Conservation (phyloP, 331 rosid species). For the Prunus yedoensis region DNA sequence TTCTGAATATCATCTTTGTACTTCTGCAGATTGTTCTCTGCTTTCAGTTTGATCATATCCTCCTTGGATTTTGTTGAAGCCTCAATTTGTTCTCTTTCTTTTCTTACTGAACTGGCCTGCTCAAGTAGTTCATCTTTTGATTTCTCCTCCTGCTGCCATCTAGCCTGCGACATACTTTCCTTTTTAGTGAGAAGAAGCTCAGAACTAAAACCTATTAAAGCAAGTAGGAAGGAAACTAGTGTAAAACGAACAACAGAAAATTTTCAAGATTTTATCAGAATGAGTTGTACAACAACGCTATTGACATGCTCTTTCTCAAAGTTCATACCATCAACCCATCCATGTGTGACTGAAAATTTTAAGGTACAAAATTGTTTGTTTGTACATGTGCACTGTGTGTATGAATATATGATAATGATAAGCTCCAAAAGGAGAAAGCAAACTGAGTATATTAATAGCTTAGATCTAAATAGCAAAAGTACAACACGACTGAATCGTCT, state of each 20-base stretch:
- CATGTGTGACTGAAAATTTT: background rate
- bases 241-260: constrained; percentile 14
- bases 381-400: background rate
- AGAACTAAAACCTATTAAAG: constrained; percentile 35
- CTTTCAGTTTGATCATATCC: constrained; percentile 55
- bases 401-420: background rate
- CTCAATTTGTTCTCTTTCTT: constrained; percentile 78
- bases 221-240: constrained; percentile 27
- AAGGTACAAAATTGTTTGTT: background rate
- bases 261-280: background rate
- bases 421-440: background rate
- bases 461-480: background rate
- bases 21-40: constrained; percentile 59
- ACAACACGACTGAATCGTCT: background rate
- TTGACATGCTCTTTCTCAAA: background rate
- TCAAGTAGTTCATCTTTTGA: constrained; percentile 60
- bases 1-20: constrained; percentile 68
- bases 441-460: background rate
- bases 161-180: constrained; percentile 67
- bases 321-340: background rate
- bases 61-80: constrained; percentile 66
- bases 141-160: constrained; percentile 62
- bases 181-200: constrained; percentile 55
- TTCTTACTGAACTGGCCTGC: constrained; percentile 51
- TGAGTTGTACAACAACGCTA: background rate